Base-by-base conservation (phyloP, 2,329 filamentous ascomycete species). In the Neocatenulostroma microsporum region DNA sequence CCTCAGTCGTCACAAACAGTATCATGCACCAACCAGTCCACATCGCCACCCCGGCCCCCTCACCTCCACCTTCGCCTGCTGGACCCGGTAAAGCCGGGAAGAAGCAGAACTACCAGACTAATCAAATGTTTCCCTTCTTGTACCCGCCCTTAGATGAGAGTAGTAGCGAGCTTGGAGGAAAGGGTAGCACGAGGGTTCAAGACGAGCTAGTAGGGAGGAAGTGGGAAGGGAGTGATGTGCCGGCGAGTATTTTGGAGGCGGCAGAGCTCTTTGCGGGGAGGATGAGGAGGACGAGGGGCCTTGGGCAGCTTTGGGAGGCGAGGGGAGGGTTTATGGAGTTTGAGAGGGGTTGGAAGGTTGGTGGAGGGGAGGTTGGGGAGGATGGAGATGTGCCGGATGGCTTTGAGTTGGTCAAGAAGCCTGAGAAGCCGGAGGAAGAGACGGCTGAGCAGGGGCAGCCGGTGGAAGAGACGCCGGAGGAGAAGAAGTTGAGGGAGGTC, bases 51-150 rank as follows among this genome's bases (percentile, higher is more conserved):
- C 91, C 91, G 1, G 89, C 88, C 0, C 91, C 91, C 2, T 98
- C 91, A 0, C 91, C 91, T 17, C 91, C 91, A 0, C 91, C 91
- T 1, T 95, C 89, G 1, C 91, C 91, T 8, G 81, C 82, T 21
- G 88, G 76, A 1, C 74, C 76, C 3, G 76, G 87, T 18, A 98
- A 96, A 60, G 85, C 84, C 35, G 88, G 83, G 1, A 98, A 98
- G 69, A 98, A 98, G 58, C 91, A 98, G 55, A 98, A 96, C 50
- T 98, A 98, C 54, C 91, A 98, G 60, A 98, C 91, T 0, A 98
- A 98, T 55, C 91, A 98, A 53, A 91, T 95, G 56, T 96, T 98
- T 47, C 91, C 91, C 0, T 96, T 98, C 56, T 79, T 98, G 66
- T 98, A 98, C 50, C 91, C 91, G 2, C 91, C 91, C 1, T 68